These are phyloP conservation scores for Daedaleopsis sinensis DNA, from an alignment of 768 basidiomycete species.

Conservation along the genomic window DNA sequence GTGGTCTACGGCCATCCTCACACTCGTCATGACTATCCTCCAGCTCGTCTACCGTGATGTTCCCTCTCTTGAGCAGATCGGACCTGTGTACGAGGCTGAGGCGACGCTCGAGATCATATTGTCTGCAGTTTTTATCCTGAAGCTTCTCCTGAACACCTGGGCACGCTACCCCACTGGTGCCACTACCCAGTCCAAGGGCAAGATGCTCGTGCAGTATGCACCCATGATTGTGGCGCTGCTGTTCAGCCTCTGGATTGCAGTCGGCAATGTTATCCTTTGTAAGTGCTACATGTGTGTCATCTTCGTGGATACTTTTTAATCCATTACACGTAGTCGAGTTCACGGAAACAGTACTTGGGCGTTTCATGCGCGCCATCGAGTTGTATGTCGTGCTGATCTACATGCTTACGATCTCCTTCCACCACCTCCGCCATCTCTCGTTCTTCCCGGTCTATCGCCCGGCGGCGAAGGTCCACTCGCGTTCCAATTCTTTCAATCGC, in stretches of 20 bases:
- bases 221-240: constrained; percentile 55
- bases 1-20: constrained; percentile 48
- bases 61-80: constrained; percentile 38
- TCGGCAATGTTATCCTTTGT: constrained; percentile 63
- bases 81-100: constrained; percentile 59
- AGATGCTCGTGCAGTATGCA: constrained; percentile 48
- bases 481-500: constrained; percentile 8
- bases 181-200: constrained; percentile 38
- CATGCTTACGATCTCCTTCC: constrained; percentile 51
- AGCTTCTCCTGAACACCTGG: constrained; percentile 60
- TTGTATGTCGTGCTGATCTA: constrained; percentile 65
- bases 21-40: constrained; percentile 52
- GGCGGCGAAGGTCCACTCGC: constrained; percentile 7
- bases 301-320: constrained; percentile 2
- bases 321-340: constrained; percentile 53
- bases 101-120: constrained; percentile 59
- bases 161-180: constrained; percentile 37
- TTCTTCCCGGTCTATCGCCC: constrained; percentile 18
- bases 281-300: constrained; percentile 32
- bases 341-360: constrained; percentile 70
- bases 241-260: constrained; percentile 53
- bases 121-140: constrained; percentile 62
- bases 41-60: constrained; percentile 67
- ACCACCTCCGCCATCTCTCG: constrained; percentile 25
- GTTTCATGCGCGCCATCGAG: constrained; percentile 64